These are phyloP conservation scores for Calonectria crousiana DNA, from an alignment of 2,329 filamentous ascomycete species.

Conservation along the genomic window DNA sequence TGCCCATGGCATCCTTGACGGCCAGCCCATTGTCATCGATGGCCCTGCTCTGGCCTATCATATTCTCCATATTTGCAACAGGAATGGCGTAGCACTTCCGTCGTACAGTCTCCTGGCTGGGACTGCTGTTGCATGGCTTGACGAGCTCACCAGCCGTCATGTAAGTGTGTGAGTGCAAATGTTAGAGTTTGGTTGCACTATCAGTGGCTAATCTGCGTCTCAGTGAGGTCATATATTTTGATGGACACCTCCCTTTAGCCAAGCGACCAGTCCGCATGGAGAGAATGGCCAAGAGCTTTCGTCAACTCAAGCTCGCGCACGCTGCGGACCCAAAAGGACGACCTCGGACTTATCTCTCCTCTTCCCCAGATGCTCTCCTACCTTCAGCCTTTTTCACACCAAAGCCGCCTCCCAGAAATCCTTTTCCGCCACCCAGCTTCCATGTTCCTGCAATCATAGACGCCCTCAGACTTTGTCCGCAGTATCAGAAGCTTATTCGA, in stretches of 20 bases:
- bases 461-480: slow-evolving; percentile 63
- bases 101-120: slow-evolving; percentile 73
- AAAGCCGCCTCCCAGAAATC: slow-evolving; percentile 45
- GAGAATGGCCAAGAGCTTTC: slow-evolving; percentile 70
- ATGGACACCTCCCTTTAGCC: slow-evolving; percentile 79
- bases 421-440: slow-evolving; percentile 70
- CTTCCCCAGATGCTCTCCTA: slow-evolving; percentile 19
- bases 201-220: slow-evolving; percentile 9
- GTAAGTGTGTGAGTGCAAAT: slow-evolving; percentile 69
- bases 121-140: slow-evolving; percentile 72
- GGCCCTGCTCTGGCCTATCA: slow-evolving; percentile 84
- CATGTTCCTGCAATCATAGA: slow-evolving; percentile 84
- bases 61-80: slow-evolving; percentile 69
- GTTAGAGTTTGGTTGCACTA: background rate
- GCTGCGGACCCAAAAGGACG: slow-evolving; percentile 47
- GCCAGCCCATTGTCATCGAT: slow-evolving; percentile 71
- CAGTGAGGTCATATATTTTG: slow-evolving; percentile 80
- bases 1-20: slow-evolving; percentile 54
- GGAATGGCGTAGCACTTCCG: slow-evolving; percentile 66
- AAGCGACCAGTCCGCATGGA: slow-evolving; percentile 74
- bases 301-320: slow-evolving; percentile 63
- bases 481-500: slow-evolving; percentile 57
- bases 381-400: slow-evolving; percentile 41
- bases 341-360: slow-evolving; percentile 35
- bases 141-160: slow-evolving; percentile 65